Evolutionary conservation across 352 stramenopile species (phyloP).

Genomic region (Globisporangium uncinulatum): DNA sequence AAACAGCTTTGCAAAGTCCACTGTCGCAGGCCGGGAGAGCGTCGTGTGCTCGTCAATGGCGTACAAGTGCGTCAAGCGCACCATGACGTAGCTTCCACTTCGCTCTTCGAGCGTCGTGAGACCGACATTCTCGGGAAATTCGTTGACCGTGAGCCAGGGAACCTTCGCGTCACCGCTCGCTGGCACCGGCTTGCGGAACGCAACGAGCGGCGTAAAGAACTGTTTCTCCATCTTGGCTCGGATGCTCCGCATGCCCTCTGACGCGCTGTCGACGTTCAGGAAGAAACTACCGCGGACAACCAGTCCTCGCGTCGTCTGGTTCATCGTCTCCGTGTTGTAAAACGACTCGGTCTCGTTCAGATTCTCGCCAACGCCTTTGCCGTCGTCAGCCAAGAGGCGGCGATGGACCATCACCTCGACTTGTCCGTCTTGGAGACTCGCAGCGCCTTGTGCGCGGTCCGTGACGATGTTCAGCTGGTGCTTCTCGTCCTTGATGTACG

Average conservation of each 20-base stretch:
- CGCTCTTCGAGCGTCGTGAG: constrained; percentile 88
- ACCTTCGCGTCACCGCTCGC: constrained; percentile 37
- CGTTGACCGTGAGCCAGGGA: constrained; percentile 48
- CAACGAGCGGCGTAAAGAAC: constrained; percentile 67
- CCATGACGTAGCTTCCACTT: constrained; percentile 65
- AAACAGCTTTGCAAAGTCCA: constrained; percentile 73
- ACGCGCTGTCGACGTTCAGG: constrained; percentile 51
- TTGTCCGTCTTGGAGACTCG: constrained; percentile 86
- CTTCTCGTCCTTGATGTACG: constrained; percentile 90
- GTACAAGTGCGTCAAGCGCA: constrained; percentile 95
- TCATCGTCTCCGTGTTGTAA: constrained; percentile 53
- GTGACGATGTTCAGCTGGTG: constrained; percentile 85
- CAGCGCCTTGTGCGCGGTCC: constrained; percentile 90
- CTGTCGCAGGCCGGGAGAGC: constrained; percentile 64
- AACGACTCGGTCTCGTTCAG: constrained; percentile 92
- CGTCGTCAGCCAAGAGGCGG: constrained; percentile 90
- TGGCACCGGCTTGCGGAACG: constrained; percentile 35
- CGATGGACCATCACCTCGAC: constrained; percentile 98
- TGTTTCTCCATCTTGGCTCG: constrained; percentile 61
- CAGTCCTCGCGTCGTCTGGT: constrained; percentile 48
- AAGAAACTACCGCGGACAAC: constrained; percentile 64
- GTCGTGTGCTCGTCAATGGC: constrained; percentile 76
- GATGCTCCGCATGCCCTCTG: constrained; percentile 49
- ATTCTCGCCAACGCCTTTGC: constrained; percentile 89
- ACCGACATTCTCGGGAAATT: constrained; percentile 91